Conservation (phyloP, 345 rosid genomes). For the Bruguiera sexangula region DNA sequence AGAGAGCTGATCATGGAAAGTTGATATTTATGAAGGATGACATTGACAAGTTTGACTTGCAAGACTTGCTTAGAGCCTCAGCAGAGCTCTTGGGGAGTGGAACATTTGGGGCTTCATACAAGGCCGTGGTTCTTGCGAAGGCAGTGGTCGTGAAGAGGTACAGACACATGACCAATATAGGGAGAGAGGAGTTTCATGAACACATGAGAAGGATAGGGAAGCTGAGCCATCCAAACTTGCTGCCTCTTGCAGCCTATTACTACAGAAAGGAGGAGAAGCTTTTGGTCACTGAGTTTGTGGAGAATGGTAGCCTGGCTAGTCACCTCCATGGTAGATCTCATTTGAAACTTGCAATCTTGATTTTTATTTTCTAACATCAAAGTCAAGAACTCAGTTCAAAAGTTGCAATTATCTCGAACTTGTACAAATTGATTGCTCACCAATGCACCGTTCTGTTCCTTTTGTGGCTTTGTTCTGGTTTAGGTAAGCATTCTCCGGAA, state of each 20-base stretch:
- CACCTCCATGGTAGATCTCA: constrained; percentile 55
- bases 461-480: too few species aligned
- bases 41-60: constrained; percentile 54
- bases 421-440: too few species aligned
- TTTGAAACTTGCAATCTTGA: neutral
- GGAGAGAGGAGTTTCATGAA: constrained; percentile 66
- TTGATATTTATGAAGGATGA: constrained; percentile 52
- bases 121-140: constrained; percentile 42
- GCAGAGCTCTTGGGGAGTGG: constrained; percentile 88
- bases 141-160: constrained; percentile 74
- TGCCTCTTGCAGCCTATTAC: constrained; percentile 55
- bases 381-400: neutral
- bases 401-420: too few species aligned
- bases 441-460: too few species aligned
- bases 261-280: constrained; percentile 77
- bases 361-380: neutral
- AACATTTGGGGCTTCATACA: constrained; percentile 72
- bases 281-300: constrained; percentile 47
- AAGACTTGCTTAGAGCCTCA: constrained; percentile 63
- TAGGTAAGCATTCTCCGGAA: constrained; percentile 53
- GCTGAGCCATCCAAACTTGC: constrained; percentile 54
- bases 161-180: constrained; percentile 63
- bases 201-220: constrained; percentile 64
- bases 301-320: constrained; percentile 63
- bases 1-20: constrained; percentile 35